Evolutionary conservation across 2,329 filamentous ascomycete species (phyloP), one percentile per base, ranked within the genome.

Genomic region (Xylariaceae sp.): DNA sequence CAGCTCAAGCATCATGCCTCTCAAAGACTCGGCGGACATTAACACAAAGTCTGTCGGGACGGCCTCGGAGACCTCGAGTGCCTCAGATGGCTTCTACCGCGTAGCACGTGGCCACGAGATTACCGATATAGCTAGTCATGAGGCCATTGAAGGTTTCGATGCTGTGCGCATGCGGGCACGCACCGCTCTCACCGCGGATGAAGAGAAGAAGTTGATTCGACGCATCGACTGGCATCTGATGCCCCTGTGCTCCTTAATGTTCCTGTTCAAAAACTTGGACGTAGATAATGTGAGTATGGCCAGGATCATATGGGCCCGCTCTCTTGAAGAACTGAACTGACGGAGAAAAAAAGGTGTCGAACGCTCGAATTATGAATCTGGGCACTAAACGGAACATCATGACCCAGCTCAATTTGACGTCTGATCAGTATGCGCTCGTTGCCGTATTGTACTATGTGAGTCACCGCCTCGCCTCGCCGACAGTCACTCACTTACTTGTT

Each of bases 191-290:
- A 66, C 57, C 3, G 56, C 57, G 0, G 63, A 61, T 4, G 68
- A 71, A 41, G 68, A 71, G 43, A 69, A 63, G 46, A 68, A 58
- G 40, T 48, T 71, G 9, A 53, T 71, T 31, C 57, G 64, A 11
- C 57, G 61, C 9, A 61, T 69, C 15, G 66, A 70, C 44, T 64
- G 57, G 63, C 62, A 60, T 28, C 51, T 69, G 2, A 65, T 69
- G 60, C 59, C 62, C 1, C 46, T 68, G 18, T 65, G 62, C 33
- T 63, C 63, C 1, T 38, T 66, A 5, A 59, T 67, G 8, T 67
- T 66, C 35, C 50, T 67, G 38, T 59, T 67, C 36, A 67, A 67
- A 39, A 64, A 63, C 11, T 44, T 67, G 3, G 64, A 67, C 33
- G 48, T 54, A 6, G 55, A 61, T 37, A 67, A 67, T 47, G 59